Base-by-base conservation (phyloP, 2,329 filamentous ascomycete species). In the Aschersonia sp. region DNA sequence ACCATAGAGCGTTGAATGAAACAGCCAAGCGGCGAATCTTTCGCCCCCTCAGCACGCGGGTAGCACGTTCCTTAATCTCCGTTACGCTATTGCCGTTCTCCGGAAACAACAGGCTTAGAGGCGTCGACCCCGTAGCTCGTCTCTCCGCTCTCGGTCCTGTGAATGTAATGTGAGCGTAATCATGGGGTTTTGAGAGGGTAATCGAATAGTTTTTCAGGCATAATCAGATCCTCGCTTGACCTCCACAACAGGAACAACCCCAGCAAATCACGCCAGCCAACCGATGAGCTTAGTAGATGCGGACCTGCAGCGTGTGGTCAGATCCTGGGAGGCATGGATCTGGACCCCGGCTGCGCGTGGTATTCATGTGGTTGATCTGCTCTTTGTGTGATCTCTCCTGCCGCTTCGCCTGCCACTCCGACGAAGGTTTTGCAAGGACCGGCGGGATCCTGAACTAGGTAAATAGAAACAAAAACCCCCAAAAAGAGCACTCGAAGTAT, bases 241-340 rank as follows among this genome's bases (percentile, higher is more conserved):
- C 46, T 12, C 44, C 45, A n/a, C 42, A 41, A 48, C 44, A 41
- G 49, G 22, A 22, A 22, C 22, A 22, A 22, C 22, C 22, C 22
- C 22, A 22, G 22, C 22, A 44, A 30, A 35, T 29, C 37, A 33
- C 12, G 33, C 31, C 30, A 45, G 47, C 39, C 48, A 43, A 40
- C 46, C 11, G 40, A 43, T 48, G 45, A 50, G 50, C 48, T 49
- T 46, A 53, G 54, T 53, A 54, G 49, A 46, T 52, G 49, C 43
- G 41, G 52, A 50, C 43, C 40, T 52, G 46, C 47, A 48, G 47
- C 48, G 42, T 46, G 42, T 33, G 40, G 50, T 31, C 31, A 52
- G 32, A 52, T 53, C 47, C 40, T 49, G 44, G 48, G 40, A 48
- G 32, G 33, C 12, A 42, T 44, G 33, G 45, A 49, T 49, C 42